Conservation (phyloP, 176 grass and related monocot genomes). For the Panicum miliaceum region DNA sequence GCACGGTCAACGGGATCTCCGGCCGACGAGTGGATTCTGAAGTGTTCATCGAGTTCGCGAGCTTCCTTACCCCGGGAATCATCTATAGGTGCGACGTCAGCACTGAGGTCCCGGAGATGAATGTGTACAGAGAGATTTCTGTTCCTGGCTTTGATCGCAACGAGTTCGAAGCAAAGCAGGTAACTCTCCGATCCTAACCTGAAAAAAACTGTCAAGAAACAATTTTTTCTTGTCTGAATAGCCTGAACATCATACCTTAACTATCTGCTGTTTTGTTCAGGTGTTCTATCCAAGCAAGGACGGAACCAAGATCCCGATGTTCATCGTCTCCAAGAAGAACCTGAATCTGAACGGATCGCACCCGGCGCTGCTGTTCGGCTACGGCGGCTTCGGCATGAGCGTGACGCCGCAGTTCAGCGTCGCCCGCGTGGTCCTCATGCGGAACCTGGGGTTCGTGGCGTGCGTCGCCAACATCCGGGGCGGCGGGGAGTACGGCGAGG, state of each 20-base stretch:
- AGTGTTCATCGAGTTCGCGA: slow-evolving; percentile 84
- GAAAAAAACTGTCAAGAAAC: background rate
- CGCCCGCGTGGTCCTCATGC: slow-evolving; percentile 61
- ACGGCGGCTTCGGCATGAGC: slow-evolving; percentile 85
- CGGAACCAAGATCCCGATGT: slow-evolving; percentile 88
- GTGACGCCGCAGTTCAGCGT: slow-evolving; percentile 80
- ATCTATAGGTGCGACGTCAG: slow-evolving; percentile 72
- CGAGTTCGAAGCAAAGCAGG: slow-evolving; percentile 81
- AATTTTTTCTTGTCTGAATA: background rate
- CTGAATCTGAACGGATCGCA: slow-evolving; percentile 70
- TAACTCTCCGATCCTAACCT: background rate
- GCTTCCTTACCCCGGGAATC: slow-evolving; percentile 89
- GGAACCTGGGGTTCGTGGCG: slow-evolving; percentile 67
- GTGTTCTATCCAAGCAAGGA: slow-evolving; percentile 76
- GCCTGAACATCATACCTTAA: background rate
- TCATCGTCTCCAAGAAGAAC: slow-evolving; percentile 70
- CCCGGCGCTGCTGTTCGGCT: slow-evolving; percentile 75
- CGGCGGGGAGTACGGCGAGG: slow-evolving; percentile 94
- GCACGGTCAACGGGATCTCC: slow-evolving; percentile 71
- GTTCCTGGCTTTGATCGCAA: slow-evolving; percentile 72
- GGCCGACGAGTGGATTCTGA: slow-evolving; percentile 64
- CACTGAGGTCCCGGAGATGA: slow-evolving; percentile 59
- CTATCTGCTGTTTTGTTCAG: slow-evolving; percentile 20
- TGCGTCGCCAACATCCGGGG: slow-evolving; percentile 89
- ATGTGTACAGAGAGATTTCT: slow-evolving; percentile 74